Conservation (phyloP, 1,284 basidiomycete genomes). For the Ganoderma lucidum region DNA sequence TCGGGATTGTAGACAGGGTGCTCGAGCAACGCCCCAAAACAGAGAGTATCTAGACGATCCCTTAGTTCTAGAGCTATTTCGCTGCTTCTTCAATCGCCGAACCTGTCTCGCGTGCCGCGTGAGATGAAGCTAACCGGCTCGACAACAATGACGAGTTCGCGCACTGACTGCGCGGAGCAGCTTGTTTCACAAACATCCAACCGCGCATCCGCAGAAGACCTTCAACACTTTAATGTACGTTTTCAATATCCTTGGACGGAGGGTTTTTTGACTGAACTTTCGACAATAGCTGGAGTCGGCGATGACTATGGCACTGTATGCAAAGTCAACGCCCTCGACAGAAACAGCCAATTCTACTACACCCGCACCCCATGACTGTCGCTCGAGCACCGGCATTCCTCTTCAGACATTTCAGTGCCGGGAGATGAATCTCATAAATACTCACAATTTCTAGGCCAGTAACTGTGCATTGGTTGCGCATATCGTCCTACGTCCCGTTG, state of each 20-base stretch:
- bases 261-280: not conserved
- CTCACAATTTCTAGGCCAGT: not conserved
- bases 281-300: not conserved
- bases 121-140: not conserved
- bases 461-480: not conserved
- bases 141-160: not conserved
- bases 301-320: not conserved
- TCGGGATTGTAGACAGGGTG: conserved; percentile 92
- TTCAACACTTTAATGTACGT: not conserved
- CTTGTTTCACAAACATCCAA: not conserved
- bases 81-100: not conserved
- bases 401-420: not conserved
- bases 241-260: not conserved
- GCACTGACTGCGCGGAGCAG: not conserved
- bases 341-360: not conserved
- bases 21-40: conserved; percentile 72
- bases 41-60: conserved; percentile 33
- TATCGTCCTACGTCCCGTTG: not conserved
- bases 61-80: not conserved
- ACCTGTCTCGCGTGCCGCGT: not conserved
- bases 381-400: not conserved
- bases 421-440: not conserved
- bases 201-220: not conserved
- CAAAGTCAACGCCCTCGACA: not conserved
- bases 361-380: not conserved